Evolutionary conservation across 345 rosid genomes (phyloP), one percentile per base, ranked within the genome.

Genomic region (Populus tremula): DNA sequence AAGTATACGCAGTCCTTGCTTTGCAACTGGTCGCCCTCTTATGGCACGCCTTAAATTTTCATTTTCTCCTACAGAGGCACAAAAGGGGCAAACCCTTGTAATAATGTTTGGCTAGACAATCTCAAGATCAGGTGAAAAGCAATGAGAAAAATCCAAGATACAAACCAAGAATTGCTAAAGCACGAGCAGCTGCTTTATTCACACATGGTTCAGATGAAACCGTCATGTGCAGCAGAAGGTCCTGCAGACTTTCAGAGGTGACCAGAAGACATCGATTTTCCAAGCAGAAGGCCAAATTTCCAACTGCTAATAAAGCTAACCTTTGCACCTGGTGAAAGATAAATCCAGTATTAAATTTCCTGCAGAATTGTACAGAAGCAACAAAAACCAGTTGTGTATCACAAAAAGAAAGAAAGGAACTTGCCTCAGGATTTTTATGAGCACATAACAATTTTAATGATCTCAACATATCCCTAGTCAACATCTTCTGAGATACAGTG

Each of bases 161-260:
- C 88, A 82, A 76, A 96, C 99, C 99, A 67, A 96, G 97, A 87
- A 96, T 91, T 71, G 99, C 99, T 85, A 96, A 83, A 80, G 98
- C 97, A 81, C 99, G 95, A 75, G 97, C 98, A 7, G 99, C 98
- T 69, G 97, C 99, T 90, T 89, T 96, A 80, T 87, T 92, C 65
- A 96, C 97, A 64, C 91, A 86, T 80, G 91, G 89, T 83, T 91
- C 97, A 82, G 90, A 88, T 77, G 90, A 80, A 80, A 87, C 88
- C n/a, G 97, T 92, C 85, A 96, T 84, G 69, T 90, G 94, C 91
- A 90, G 79, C 68, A 96, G 86, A 82, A 96, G 92, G 73, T 94
- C 99, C 71, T 88, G 88, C 86, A 96, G 88, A 86, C 99, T 96
- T 87, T 94, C 99, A 78, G 98, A 96, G 65, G 97, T 88, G 71